Evolutionary conservation across 208 protist species (phyloP).

Genomic region (Porcisia deanei): DNA sequence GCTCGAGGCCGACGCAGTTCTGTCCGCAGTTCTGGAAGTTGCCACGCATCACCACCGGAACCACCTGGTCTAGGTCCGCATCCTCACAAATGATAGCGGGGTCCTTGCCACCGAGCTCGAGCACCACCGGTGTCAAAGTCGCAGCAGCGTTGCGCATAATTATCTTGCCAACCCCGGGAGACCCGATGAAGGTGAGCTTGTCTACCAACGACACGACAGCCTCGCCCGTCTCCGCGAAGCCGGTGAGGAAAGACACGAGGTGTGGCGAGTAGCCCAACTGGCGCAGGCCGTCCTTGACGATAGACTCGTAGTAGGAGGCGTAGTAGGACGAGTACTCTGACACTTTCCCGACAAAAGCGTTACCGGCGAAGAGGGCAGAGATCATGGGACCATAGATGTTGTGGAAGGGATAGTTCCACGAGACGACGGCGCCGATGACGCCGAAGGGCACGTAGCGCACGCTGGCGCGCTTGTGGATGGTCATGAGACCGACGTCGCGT

Average conservation of each 20-base stretch:
- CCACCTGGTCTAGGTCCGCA: conserved; percentile 87
- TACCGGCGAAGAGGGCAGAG: conserved; percentile 94
- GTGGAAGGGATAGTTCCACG: conserved; percentile 97
- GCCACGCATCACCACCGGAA: conserved; percentile 89
- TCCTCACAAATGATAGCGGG: conserved; percentile 93
- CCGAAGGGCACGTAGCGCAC: conserved; percentile 90
- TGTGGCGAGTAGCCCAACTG: conserved; percentile 89
- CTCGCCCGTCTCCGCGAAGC: conserved; percentile 92
- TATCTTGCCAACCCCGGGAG: conserved; percentile 84
- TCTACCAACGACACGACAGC: conserved; percentile 88
- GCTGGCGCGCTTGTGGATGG: conserved; percentile 86
- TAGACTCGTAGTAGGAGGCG: conserved; percentile 91
- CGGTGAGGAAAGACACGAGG: conserved; percentile 93
- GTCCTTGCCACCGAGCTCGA: conserved; percentile 97
- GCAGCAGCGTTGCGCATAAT: conserved; percentile 91
- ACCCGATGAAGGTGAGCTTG: conserved; percentile 94
- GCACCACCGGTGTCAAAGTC: conserved; percentile 92
- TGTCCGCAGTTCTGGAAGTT: conserved; percentile 95
- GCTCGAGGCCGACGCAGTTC: conserved; percentile 91
- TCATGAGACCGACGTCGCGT: conserved; percentile 84
- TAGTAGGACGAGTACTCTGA: conserved; percentile 95
- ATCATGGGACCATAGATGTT: conserved; percentile 95
- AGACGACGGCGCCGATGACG: conserved; percentile 93
- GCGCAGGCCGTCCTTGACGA: conserved; percentile 86
- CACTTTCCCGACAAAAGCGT: conserved; percentile 94